Base-by-base conservation (phyloP, 148 eudicot species). In the Arbutus unedo region DNA sequence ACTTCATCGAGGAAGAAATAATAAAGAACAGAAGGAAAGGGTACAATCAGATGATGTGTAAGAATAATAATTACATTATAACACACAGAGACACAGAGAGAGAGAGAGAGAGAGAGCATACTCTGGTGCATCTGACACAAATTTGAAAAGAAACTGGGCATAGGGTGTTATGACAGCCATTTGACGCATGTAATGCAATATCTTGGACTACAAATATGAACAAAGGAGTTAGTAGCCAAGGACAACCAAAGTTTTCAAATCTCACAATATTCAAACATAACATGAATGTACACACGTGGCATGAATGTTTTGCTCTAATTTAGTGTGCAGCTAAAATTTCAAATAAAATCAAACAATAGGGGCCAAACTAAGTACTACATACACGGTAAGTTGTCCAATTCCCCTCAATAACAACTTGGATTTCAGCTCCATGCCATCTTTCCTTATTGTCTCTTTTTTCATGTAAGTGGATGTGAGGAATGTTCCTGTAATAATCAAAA, bases 111-210 rank as follows among this genome's bases (percentile, higher is more conserved):
- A 60, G 83, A 84, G 87, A 81, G 60, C 59, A n/a, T 97, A 97
- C 99, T 97, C 99, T n/a, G 95, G 62, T 81, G 98, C 56, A 66
- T 97, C 98, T 57, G 99, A 92, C 53, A 94, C 85, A 85, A 91
- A 97, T 88, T 90, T 92, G 85, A 97, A 97, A 75, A 90, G 90
- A 82, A 97, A 97, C 83, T 94, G 96, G 13, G 99, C 97, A 89
- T 97, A 97, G 50, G 99, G 99, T 74, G 99, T 97, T 87, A 97
- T 97, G 59, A 97, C 99, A 84, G 99, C 99, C 98, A 97, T 93
- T 86, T 97, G 99, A 85, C 99, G 99, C 98, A 97, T 90, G 82
- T 97, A 97, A 84, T 97, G 99, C 91, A 97, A 83, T 83, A 97
- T 97, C 87, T 97, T 97, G 81, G 99, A 92, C 99, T 97, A 95